phyloP scores from a whole-genome alignment of 345 rosid species.

The Boechera stricta region DNA sequence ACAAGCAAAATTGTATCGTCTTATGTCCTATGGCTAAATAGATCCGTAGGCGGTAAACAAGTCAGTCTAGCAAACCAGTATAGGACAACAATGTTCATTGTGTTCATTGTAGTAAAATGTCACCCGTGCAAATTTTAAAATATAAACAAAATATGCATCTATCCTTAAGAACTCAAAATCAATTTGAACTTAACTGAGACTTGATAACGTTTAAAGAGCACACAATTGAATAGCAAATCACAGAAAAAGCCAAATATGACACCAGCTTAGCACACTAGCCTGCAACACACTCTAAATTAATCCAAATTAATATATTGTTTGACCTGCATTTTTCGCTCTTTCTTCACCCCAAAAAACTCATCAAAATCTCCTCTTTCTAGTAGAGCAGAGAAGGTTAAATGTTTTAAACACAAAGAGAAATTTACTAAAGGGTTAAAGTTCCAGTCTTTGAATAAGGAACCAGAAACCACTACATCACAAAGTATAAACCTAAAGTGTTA shows the following conservation, averaged over 20 bases:
- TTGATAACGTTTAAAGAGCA: not conserved
- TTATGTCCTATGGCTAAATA: not conserved
- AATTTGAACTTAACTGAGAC: slow-evolving; percentile 9
- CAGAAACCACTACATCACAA: not conserved
- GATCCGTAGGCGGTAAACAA: not conserved
- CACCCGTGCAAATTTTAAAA: not conserved
- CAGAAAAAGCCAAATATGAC: not conserved
- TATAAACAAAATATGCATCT: not conserved
- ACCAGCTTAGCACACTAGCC: not conserved
- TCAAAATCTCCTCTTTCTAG: not conserved
- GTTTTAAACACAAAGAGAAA: not conserved
- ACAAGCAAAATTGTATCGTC: not conserved
- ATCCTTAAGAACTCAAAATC: not conserved
- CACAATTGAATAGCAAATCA: not conserved
- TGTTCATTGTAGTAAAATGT: slow-evolving; percentile 5
- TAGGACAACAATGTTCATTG: not conserved
- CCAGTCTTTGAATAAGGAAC: not conserved
- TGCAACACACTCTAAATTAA: not conserved
- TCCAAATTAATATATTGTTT: not conserved
- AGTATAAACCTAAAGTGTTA: not conserved
- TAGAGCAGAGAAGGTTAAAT: not conserved
- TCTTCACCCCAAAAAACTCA: not conserved
- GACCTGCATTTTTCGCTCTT: not conserved
- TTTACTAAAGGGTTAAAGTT: not conserved
- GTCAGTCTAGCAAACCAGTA: not conserved